Conservation (phyloP, 345 rosid species). For the Nasturtium officinale region DNA sequence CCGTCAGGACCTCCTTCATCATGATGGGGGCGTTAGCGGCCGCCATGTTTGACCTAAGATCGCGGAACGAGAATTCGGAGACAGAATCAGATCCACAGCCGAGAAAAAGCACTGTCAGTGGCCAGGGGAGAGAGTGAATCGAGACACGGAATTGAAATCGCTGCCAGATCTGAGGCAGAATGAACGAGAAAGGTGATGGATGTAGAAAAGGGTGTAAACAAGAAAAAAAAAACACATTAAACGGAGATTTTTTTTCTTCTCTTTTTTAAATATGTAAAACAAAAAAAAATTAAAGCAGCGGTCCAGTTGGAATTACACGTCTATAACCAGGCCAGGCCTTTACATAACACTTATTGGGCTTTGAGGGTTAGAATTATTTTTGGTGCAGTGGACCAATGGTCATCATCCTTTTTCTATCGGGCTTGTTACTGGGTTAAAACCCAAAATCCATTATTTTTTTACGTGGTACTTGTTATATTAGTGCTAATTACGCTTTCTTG, state of each 20-base stretch:
- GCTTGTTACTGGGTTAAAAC: too few species aligned
- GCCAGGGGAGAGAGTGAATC: constrained; percentile 29
- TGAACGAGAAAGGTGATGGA: constrained; percentile 16
- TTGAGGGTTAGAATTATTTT: not conserved
- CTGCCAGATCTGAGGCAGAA: constrained; percentile 52
- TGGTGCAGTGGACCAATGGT: not conserved
- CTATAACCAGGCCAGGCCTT: not conserved
- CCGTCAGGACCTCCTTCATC: constrained; percentile 90
- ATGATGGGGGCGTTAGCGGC: constrained; percentile 90
- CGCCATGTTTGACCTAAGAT: constrained; percentile 72
- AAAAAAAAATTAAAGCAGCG: too few species aligned
- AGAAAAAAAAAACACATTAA: not conserved
- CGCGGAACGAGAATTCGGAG: constrained; percentile 33
- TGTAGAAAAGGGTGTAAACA: not conserved
- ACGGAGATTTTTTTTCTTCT: not conserved
- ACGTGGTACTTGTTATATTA: too few species aligned
- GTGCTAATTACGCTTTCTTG: too few species aligned
- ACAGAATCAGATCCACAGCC: constrained; percentile 47
- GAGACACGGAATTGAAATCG: constrained; percentile 31
- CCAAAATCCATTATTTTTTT: too few species aligned
- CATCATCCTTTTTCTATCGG: not conserved
- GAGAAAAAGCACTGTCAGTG: constrained; percentile 8
- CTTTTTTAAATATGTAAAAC: too few species aligned
- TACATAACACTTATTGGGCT: not conserved
- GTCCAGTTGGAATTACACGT: constrained; percentile 9